phyloP scores from a whole-genome alignment of 1,284 basidiomycete genomes.

The Inonotus obliquus region DNA sequence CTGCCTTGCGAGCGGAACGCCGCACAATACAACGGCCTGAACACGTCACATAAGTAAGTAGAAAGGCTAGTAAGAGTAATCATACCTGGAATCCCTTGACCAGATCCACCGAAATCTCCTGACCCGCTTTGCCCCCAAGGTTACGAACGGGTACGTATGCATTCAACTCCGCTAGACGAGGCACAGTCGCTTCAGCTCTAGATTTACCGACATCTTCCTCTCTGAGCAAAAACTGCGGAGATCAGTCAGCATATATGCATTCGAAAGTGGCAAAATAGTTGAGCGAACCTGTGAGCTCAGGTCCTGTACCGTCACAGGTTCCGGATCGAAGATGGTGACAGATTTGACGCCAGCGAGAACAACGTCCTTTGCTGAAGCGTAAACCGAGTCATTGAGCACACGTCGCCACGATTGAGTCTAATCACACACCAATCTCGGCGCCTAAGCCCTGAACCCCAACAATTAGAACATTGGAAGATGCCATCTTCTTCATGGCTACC shows the following conservation, averaged over 20 bases:
- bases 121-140: conserved; percentile 63
- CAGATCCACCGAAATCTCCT: conserved; percentile 74
- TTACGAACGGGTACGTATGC: conserved; percentile 92
- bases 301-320: conserved; percentile 82
- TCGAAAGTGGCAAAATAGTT: not conserved
- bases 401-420: conserved; percentile 8
- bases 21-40: conserved; percentile 87
- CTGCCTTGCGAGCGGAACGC: conserved; percentile 75
- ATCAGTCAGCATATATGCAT: conserved; percentile 10
- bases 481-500: conserved; percentile 99
- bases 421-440: conserved; percentile 83
- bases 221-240: conserved; percentile 86
- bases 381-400: not conserved
- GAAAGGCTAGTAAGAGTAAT: not conserved
- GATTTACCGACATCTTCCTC: conserved; percentile 84
- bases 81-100: conserved; percentile 85
- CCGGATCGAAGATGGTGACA: conserved; percentile 94
- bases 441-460: conserved; percentile 93
- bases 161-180: conserved; percentile 94
- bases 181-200: conserved; percentile 81
- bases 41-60: conserved; percentile 3
- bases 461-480: conserved; percentile 91
- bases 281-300: conserved; percentile 82
- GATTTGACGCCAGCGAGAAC: conserved; percentile 97
- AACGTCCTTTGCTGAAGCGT: conserved; percentile 85